Evolutionary conservation across 163 green algal genomes (phyloP), one percentile per base, ranked within the genome.

Genomic region (Coccomyxa subellipsoidea): DNA sequence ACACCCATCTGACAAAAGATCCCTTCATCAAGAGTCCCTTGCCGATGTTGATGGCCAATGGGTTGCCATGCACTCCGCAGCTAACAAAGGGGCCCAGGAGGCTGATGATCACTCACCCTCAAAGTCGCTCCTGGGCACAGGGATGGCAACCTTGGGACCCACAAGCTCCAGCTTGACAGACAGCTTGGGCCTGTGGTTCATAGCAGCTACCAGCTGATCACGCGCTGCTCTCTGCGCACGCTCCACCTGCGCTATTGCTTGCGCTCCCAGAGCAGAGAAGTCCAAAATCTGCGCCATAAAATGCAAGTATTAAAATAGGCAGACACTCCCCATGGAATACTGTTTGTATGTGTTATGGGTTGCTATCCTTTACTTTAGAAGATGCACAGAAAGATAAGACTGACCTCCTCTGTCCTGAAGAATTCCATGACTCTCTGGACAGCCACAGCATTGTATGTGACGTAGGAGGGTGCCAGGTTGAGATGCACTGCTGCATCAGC

Each of bases 91-190:
- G n/a, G n/a, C n/a, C n/a, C n/a, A n/a, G n/a, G n/a, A n/a, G n/a
- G n/a, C n/a, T n/a, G n/a, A n/a, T 59, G 15, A 12, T n/a, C 36
- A 35, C 85, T 73, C 70, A 84, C 85, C 83, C 76, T 81, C 36
- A 7, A 37, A 80, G 38, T 87, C 81, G 15, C 35, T 86, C 38
- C 76, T 76, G 29, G 84, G 82, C 6, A 90, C 82, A 32, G 92
- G 93, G 5, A 98, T 89, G 7, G 94, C 90, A 47, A 98, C 85
- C 85, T 98, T 98, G 78, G 95, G 95, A 1, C 93, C 95, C 47
- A 97, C 92, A 83, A 98, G 87, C 34, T 90, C 86, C 78, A 98
- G 81, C 37, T 78, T 35, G 76, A 98, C 77, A 38, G 81, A 80
- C 79, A 98, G 89, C 38, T 88, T 88, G 27, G 92, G 92, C 78